Percentiles rank a stretch among this genome's conserved stretches.
Evolutionary conservation across 1,284 basidiomycete species (phyloP).

Genomic region (Wolfiporia cocos): DNA sequence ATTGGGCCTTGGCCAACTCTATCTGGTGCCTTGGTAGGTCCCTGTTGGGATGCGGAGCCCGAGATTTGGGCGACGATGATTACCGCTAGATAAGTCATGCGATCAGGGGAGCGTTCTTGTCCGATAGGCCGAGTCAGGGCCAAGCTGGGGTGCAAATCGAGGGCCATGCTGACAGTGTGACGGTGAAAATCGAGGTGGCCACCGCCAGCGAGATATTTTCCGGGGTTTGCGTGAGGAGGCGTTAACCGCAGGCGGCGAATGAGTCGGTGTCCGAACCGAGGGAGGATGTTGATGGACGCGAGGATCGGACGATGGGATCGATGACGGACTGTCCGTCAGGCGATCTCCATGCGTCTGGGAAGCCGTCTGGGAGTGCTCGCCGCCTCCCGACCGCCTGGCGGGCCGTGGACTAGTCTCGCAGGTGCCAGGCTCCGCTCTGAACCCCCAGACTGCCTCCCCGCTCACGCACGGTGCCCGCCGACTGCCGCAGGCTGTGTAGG

Average conservation of each 20-base stretch:
- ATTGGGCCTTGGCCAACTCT: conserved; percentile 4
- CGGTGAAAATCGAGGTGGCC: no score
- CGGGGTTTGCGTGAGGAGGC: no score
- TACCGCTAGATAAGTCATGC: conserved; percentile 4
- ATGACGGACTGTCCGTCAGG: conserved; percentile 1
- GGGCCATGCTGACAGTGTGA: neutral
- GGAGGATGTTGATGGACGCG: neutral
- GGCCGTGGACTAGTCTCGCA: neutral
- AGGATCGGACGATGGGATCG: conserved; percentile 5
- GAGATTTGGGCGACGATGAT: conserved; percentile 1
- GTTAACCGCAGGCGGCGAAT: no score
- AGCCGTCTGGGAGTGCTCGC: neutral
- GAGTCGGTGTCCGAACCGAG: neutral
- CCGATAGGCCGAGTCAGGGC: no score
- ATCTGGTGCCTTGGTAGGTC: conserved; percentile 8
- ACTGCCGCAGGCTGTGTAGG: no score
- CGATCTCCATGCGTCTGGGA: no score
- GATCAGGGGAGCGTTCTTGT: conserved; percentile 5
- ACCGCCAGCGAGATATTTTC: no score
- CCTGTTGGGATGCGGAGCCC: neutral
- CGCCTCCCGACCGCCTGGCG: neutral
- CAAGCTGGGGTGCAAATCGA: no score
- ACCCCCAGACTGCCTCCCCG: no score
- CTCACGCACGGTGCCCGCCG: no score
- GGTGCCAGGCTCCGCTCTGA: no score